phyloP scores from a whole-genome alignment of 257 asterid genomes.

The Solanum sitiens region DNA sequence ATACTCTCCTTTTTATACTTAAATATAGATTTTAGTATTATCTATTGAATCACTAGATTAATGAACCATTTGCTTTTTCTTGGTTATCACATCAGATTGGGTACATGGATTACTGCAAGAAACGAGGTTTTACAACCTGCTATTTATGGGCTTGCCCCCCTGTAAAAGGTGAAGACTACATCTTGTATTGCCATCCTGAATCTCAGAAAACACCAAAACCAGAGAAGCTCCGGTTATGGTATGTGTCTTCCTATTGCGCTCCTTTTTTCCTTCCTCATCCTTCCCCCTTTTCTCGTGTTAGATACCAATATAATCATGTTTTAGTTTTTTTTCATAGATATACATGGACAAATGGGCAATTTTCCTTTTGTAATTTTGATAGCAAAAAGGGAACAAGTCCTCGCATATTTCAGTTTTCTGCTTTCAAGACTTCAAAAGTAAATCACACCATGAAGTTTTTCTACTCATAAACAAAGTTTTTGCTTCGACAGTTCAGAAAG shows the following conservation, averaged over 20 bases:
- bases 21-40: not conserved
- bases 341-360: not conserved
- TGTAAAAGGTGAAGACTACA: conserved; percentile 58
- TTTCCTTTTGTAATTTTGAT: not conserved
- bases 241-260: conserved; percentile 3
- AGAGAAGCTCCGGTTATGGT: conserved; percentile 59
- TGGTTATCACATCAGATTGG: conserved; percentile 41
- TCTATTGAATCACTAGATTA: not conserved
- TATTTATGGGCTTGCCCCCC: conserved; percentile 90
- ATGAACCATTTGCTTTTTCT: not conserved
- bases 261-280: not conserved
- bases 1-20: not conserved
- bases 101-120: conserved; percentile 77
- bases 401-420: not conserved
- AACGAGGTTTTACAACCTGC: conserved; percentile 52
- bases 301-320: not conserved
- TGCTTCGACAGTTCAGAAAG: not conserved
- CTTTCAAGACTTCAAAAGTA: not conserved
- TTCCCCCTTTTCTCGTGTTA: not conserved
- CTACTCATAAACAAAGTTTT: not conserved
- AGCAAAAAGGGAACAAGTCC: not conserved
- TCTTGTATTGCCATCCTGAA: conserved; percentile 69
- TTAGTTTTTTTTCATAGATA: not conserved
- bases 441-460: not conserved
- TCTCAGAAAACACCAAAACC: conserved; percentile 54